phyloP scores from a whole-genome alignment of 257 asterid species.

The Gentiana macrophylla region DNA sequence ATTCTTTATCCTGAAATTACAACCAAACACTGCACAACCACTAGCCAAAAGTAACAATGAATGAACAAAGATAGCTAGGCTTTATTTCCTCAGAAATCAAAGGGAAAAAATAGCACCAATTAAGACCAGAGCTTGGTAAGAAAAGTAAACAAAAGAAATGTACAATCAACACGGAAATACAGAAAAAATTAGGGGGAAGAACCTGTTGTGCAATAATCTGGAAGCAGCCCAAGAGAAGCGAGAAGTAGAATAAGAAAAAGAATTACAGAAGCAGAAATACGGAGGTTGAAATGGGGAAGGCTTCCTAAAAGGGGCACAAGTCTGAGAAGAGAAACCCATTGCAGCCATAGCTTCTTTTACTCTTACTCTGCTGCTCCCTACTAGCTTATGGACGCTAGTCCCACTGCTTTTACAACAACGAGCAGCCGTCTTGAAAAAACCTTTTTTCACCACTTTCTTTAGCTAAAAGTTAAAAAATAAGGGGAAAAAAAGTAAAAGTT shows the following conservation, averaged over 20 bases:
- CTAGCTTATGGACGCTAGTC: slow-evolving; percentile 50
- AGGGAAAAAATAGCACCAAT: no score
- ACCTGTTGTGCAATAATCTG: slow-evolving; percentile 49
- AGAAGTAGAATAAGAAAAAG: slow-evolving; percentile 33
- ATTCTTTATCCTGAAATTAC: no score
- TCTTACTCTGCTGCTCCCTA: slow-evolving; percentile 26
- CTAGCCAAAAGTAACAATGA: no score
- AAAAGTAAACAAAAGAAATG: no score
- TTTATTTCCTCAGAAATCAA: no score
- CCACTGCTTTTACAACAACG: slow-evolving; percentile 27
- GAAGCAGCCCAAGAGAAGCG: slow-evolving; percentile 25
- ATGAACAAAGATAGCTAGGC: no score
- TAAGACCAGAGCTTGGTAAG: no score
- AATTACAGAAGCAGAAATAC: slow-evolving; percentile 40
- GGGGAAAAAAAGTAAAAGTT: no score
- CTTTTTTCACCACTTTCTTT: neutral
- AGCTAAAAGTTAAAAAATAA: no score
- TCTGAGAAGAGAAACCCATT: slow-evolving; percentile 63
- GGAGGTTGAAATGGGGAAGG: slow-evolving; percentile 33
- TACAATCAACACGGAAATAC: no score
- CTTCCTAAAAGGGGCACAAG: slow-evolving; percentile 35
- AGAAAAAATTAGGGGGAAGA: slow-evolving; percentile 5
- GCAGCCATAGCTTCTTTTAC: slow-evolving; percentile 57
- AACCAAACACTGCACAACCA: no score
- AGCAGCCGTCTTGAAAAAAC: slow-evolving; percentile 63